Conservation (phyloP, 1,284 basidiomycete species). For the Pyrrhoderma lamaoense region DNA sequence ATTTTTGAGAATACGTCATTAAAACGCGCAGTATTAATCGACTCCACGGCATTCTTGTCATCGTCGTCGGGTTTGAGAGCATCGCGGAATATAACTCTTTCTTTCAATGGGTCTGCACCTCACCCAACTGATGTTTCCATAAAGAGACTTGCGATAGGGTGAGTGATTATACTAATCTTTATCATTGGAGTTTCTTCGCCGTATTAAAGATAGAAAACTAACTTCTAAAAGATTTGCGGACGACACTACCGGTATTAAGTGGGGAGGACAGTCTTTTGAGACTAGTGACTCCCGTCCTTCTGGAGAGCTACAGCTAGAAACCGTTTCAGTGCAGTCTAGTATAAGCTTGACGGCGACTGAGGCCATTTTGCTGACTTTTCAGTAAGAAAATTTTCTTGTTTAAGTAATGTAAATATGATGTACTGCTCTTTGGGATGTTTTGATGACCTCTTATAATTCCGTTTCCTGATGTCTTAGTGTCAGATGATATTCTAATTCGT, state of each 20-base stretch:
- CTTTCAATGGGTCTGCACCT: constrained; percentile 25
- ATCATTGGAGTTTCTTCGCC: constrained; percentile 6
- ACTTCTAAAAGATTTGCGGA: constrained; percentile 41
- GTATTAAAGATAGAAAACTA: no score
- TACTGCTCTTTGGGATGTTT: no score
- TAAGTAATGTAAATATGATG: no score
- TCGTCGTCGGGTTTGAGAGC: constrained; percentile 29
- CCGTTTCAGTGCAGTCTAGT: constrained; percentile 27
- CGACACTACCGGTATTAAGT: constrained; percentile 46
- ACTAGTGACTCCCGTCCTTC: constrained; percentile 41
- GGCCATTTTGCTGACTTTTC: constrained; percentile 38
- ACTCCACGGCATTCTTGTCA: constrained; percentile 44
- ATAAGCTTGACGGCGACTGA: constrained; percentile 43
- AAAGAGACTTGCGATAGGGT: constrained; percentile 42
- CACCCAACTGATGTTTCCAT: constrained; percentile 28
- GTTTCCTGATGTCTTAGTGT: no score
- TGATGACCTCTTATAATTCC: no score
- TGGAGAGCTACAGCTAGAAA: constrained; percentile 32
- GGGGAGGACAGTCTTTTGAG: constrained; percentile 62
- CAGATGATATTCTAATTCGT: no score
- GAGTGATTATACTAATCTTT: constrained; percentile 19
- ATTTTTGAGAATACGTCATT: constrained; percentile 39
- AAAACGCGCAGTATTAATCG: constrained; percentile 49
- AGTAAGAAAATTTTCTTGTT: no score
- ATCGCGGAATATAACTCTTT: constrained; percentile 38